Base-by-base conservation (phyloP, 768 basidiomycete species). In the Trametes maxima region DNA sequence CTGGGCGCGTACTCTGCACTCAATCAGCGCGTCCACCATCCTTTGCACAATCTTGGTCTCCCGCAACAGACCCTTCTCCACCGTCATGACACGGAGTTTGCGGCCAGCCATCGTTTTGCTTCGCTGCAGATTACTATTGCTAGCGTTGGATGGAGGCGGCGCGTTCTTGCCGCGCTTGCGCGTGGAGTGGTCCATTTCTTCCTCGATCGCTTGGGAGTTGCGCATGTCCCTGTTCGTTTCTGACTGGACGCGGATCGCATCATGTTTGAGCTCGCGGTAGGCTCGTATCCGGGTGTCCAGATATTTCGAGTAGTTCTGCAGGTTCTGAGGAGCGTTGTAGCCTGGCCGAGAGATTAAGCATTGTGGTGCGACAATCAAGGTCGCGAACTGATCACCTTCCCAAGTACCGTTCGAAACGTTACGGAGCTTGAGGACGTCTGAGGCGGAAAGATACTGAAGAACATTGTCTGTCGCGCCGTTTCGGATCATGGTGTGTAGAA, bases 381-480 rank as follows among this genome's bases (percentile, higher is more conserved):
- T 43, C 19, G 28, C 19, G 16, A 64, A 53, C 36, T 11, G 11
- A 78, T 49, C 61, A 95, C 95, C 94, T 77, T 97, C 95, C 93
- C 93, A 96, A 54, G 80, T 89, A 36, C 85, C 90, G 4, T 82
- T 77, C n/a, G 85, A 84, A 11, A 98, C 88, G 66, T 94, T 93
- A 59, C 85, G 82, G 58, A 98, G 76, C 57, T 87, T 83, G 36
- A 98, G 77, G n/a, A 93, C 80, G 66, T 96, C 92, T 2, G 86
- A 82, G 36, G 87, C 83, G 5, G 92, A 88, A 40, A 98, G 83
- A 74, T 94, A 89, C 13, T 84, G 79, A 19, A 98, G 82, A 13
- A 98, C 85, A 71, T 95, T 93, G 78, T 98, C 95, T 6, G 95
- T 97, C 2, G 92, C 83, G n/a, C 97, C 97, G 63, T 92, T 94